Percentiles rank a stretch among this genome's conserved stretches.
phyloP scores from a whole-genome alignment of 2,329 filamentous ascomycete species.

The Moelleriella libera region DNA sequence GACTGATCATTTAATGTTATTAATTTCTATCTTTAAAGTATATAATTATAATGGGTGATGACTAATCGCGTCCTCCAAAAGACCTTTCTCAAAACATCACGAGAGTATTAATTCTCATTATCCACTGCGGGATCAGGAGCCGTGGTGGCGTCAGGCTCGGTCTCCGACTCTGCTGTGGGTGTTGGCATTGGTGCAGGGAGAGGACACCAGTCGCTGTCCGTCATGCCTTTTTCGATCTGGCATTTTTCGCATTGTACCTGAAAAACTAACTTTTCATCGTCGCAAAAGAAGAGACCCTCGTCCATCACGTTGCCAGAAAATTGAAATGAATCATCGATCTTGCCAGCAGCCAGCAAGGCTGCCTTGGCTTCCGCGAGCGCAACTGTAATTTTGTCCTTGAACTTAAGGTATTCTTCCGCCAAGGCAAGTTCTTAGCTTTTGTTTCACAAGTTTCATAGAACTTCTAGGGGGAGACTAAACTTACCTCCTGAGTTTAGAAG shows the following conservation, averaged over 20 bases:
- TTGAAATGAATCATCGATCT: neutral
- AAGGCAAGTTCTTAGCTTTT: neutral
- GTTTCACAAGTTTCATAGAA: no score
- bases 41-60: no score
- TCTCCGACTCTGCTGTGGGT: neutral
- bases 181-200: neutral
- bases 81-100: no score
- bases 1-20: no score
- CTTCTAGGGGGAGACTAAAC: neutral
- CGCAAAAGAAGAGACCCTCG: neutral
- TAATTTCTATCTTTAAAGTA: no score
- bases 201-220: neutral
- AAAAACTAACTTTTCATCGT: neutral
- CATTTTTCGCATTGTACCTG: neutral
- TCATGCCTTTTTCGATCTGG: neutral
- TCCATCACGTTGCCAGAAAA: neutral
- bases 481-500: neutral
- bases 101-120: no score
- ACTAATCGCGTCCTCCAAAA: no score
- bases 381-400: neutral
- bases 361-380: neutral
- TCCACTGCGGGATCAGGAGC: neutral
- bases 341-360: neutral
- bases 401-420: neutral
- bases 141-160: neutral